Evolutionary conservation across 2,329 filamentous ascomycete species (phyloP).

Genomic region (Coniochaeta hoffmannii): DNA sequence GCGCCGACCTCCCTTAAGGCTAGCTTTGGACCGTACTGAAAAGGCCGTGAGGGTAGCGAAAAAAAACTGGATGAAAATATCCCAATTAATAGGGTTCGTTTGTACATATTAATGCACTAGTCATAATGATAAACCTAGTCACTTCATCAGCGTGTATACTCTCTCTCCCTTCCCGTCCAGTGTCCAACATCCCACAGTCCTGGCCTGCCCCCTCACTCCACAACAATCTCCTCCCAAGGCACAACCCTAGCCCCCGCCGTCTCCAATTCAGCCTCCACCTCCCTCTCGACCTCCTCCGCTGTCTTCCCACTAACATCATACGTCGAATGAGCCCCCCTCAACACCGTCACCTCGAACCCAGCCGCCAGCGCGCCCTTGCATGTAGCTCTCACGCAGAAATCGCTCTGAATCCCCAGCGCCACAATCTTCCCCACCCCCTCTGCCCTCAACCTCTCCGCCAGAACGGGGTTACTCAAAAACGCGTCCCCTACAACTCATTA

Average conservation of each 20-base stretch:
- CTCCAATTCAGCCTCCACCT: conserved; percentile 17
- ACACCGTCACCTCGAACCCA: conserved; percentile 20
- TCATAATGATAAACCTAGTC: conserved; percentile 1
- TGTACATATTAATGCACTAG: not conserved
- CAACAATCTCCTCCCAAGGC: conserved; percentile 14
- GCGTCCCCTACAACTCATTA: conserved; percentile 14
- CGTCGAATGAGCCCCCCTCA: conserved; percentile 24
- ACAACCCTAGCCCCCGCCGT: conserved; percentile 15
- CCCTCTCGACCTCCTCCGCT: conserved; percentile 18
- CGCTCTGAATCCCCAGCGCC: conserved; percentile 24
- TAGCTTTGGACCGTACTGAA: not conserved
- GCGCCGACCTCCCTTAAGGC: conserved; percentile 14
- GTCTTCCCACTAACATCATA: conserved; percentile 16
- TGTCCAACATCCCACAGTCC: not conserved
- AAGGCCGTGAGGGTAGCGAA: not conserved
- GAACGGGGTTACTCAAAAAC: conserved; percentile 22
- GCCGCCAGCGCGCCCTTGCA: conserved; percentile 18
- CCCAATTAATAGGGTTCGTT: not conserved
- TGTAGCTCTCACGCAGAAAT: conserved; percentile 21
- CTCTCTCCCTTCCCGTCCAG: not conserved
- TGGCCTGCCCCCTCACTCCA: not conserved
- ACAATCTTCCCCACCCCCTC: conserved; percentile 17
- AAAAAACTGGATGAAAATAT: not conserved
- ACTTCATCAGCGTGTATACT: not conserved
- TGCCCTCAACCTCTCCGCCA: conserved; percentile 15